Percentiles rank a stretch among this genome's conserved stretches.
These are phyloP conservation scores for Erysimum cheiri DNA, from an alignment of 441 rosid species.

Conservation along the genomic window DNA sequence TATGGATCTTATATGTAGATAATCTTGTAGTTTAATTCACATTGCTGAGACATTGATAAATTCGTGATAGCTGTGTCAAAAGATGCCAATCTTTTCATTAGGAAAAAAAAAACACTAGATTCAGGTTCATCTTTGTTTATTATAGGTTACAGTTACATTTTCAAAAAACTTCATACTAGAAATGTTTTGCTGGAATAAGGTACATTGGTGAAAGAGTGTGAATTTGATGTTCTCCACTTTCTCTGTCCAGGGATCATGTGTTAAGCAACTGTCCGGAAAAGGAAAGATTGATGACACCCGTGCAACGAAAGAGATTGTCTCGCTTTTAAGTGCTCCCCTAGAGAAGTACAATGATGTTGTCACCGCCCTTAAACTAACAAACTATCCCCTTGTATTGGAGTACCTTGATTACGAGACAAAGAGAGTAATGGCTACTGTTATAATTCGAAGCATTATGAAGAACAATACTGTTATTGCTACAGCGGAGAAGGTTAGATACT, in stretches of 20 bases:
- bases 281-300: conserved; percentile 86
- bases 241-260: conserved; percentile 86
- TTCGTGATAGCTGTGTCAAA: conserved; percentile 6
- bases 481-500: conserved; percentile 68
- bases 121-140: conserved; percentile 9
- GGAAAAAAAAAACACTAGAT: background rate
- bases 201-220: conserved; percentile 30
- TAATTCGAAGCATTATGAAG: conserved; percentile 95
- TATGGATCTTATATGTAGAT: conserved; percentile 15
- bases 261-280: conserved; percentile 71
- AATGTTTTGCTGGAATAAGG: conserved; percentile 19
- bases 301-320: conserved; percentile 93
- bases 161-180: conserved; percentile 12
- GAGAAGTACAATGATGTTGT: conserved; percentile 97
- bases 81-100: conserved; percentile 8
- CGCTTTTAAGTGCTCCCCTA: conserved; percentile 95
- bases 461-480: conserved; percentile 80
- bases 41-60: conserved; percentile 23
- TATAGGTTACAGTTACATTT: conserved; percentile 14
- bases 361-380: conserved; percentile 84
- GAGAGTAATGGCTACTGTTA: conserved; percentile 92
- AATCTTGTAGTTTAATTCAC: conserved; percentile 24
- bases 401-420: conserved; percentile 88
- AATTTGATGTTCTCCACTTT: conserved; percentile 34
- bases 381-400: conserved; percentile 86